These are phyloP conservation scores for Vanrija humicola DNA, from an alignment of 1,284 basidiomycete species.

Conservation along the genomic window DNA sequence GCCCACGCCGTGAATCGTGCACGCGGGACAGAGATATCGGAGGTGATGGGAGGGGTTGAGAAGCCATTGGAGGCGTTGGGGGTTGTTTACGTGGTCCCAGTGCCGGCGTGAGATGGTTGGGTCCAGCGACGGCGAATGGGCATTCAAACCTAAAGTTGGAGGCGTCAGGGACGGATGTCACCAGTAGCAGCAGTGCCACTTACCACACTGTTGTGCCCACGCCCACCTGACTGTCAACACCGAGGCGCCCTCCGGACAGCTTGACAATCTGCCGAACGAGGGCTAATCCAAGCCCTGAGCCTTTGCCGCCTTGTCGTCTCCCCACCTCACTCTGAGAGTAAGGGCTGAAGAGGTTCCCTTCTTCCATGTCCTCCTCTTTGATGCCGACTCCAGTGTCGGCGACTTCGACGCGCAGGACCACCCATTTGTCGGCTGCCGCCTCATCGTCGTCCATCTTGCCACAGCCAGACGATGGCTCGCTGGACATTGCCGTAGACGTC, in stretches of 20 bases:
- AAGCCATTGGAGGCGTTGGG: no score
- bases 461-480: no score
- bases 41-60: no score
- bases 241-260: conserved; percentile 71
- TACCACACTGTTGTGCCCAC: conserved; percentile 47
- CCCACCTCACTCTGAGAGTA: conserved; percentile 56
- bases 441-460: no score
- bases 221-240: conserved; percentile 50
- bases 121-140: no score
- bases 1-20: no score
- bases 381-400: conserved; percentile 77
- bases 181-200: not conserved
- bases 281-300: conserved; percentile 77
- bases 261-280: conserved; percentile 84
- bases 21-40: no score
- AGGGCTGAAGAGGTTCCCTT: conserved; percentile 49
- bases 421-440: conserved; percentile 13
- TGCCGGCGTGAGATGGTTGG: no score
- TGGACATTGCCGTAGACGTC: no score
- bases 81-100: no score
- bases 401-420: conserved; percentile 70
- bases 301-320: conserved; percentile 76
- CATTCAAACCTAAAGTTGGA: no score
- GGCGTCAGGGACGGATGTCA: no score
- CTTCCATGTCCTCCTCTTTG: conserved; percentile 63